Conservation (phyloP, 306 rosid genomes). For the Begonia masoniana region DNA sequence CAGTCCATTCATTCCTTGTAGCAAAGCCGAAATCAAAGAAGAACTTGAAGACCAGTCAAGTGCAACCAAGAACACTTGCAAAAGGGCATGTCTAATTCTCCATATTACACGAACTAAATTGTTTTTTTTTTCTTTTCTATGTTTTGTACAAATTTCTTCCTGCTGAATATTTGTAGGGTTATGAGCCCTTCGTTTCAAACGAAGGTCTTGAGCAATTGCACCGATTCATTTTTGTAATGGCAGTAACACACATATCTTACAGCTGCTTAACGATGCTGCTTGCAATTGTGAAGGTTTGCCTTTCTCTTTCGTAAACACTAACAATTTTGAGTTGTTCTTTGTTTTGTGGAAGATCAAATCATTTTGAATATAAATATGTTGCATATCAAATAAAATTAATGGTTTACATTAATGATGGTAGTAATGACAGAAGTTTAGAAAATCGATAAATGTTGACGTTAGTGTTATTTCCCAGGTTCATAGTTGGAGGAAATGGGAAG, state of each 20-base stretch:
- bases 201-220: conserved; percentile 97
- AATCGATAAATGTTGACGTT: no score
- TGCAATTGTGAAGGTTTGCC: conserved; percentile 74
- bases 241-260: conserved; percentile 79
- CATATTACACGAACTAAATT: neutral
- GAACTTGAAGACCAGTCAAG: conserved; percentile 28
- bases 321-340: neutral
- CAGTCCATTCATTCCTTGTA: conserved; percentile 75
- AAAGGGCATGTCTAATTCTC: conserved; percentile 31
- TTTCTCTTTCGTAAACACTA: no score
- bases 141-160: no score
- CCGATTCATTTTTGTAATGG: conserved; percentile 94
- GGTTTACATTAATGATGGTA: no score
- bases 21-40: conserved; percentile 52
- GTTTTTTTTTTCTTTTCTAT: neutral
- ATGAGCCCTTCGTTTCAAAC: conserved; percentile 83
- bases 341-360: conserved; percentile 1
- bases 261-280: conserved; percentile 95
- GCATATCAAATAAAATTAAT: no score
- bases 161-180: conserved; percentile 34
- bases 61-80: conserved; percentile 63
- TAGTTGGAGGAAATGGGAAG: conserved; percentile 96
- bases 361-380: no score
- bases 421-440: no score
- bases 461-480: conserved; percentile 50